These are phyloP conservation scores for Claviceps paspali DNA, from an alignment of 2,329 filamentous ascomycete genomes.

Conservation along the genomic window DNA sequence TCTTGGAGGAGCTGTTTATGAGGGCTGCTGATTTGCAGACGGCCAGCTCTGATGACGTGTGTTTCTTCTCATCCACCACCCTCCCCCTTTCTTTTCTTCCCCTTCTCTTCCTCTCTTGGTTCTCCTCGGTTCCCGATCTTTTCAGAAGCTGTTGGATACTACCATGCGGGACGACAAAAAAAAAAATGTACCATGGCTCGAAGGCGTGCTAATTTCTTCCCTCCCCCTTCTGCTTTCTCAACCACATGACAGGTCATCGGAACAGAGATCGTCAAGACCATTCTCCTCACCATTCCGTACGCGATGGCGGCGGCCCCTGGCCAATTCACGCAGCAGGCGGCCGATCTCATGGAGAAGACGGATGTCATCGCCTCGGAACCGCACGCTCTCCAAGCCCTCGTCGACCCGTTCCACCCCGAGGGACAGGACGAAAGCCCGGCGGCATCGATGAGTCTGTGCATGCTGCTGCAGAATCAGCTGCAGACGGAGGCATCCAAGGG, in stretches of 20 bases:
- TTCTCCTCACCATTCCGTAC: constrained; percentile 87
- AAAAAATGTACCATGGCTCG: no score
- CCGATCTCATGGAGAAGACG: constrained; percentile 77
- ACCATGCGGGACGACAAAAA: no score
- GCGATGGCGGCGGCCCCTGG: constrained; percentile 59
- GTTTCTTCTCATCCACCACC: constrained; percentile 17
- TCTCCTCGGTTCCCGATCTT: no score
- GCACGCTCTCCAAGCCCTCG: constrained; percentile 68
- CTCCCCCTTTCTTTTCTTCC: not conserved
- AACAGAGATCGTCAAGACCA: constrained; percentile 90
- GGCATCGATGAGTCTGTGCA: constrained; percentile 54
- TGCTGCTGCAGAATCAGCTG: constrained; percentile 73
- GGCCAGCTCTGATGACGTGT: constrained; percentile 79
- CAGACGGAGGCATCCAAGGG: constrained; percentile 57
- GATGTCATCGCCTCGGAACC: constrained; percentile 85
- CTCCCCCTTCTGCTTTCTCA: not conserved
- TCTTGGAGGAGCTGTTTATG: constrained; percentile 80
- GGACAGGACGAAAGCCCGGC: constrained; percentile 47
- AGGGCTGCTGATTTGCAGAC: constrained; percentile 89
- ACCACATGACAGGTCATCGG: constrained; percentile 37
- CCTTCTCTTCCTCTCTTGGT: not conserved
- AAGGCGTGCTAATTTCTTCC: no score
- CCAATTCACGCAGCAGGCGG: constrained; percentile 57
- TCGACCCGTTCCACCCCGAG: constrained; percentile 67
- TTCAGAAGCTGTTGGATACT: no score